Base-by-base conservation (phyloP, 768 basidiomycete species). In the Pisolithus orientalis region DNA sequence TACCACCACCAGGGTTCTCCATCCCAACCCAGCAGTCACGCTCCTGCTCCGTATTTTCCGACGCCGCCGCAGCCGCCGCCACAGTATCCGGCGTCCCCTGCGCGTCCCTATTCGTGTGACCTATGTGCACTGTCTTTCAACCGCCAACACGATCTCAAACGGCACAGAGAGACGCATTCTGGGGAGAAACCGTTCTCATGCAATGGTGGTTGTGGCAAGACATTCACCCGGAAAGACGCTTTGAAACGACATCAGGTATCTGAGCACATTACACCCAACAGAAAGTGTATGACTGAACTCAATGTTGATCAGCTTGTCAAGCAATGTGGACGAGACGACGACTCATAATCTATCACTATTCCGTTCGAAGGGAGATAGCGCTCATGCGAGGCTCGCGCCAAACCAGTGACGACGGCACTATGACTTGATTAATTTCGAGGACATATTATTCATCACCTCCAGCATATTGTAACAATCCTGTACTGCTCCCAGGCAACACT, bases 161-260 rank as follows among this genome's bases (percentile, higher is more conserved):
- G 89, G 34, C 89, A 92, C 69, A 76, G 85, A 57, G 87, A 90
- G 60, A 90, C 87, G 25, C 89, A 90, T 69, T 85, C 85, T 5
- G 88, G 88, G 37, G 88, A 90, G 67, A 90, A 90, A 65, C 88
- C 89, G 8, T 91, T 82, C 70, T 67, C 82, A 16, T 91, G 89
- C 68, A 90, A 90, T 59, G 87, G 86, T 11, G 85, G 85, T 42
- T 91, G 89, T 53, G 87, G 87, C 45, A 90, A 90, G 74, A 90
- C 88, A 3, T 91, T 90, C 63, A 91, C 88, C 46, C 79, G 89
- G 57, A 90, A 90, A 70, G 89, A 91, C 63, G 89, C 89, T 14
- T 70, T 91, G 62, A 91, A 90, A 70, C 80, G 89, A 54, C 89
- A 91, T 65, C 89, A 91, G 80, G 89, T 80, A 59, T 54, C 80